Percentiles rank a stretch among this genome's conserved stretches.
These are phyloP conservation scores for Kwoniella shandongensis DNA, from an alignment of 768 basidiomycete genomes.

Conservation along the genomic window DNA sequence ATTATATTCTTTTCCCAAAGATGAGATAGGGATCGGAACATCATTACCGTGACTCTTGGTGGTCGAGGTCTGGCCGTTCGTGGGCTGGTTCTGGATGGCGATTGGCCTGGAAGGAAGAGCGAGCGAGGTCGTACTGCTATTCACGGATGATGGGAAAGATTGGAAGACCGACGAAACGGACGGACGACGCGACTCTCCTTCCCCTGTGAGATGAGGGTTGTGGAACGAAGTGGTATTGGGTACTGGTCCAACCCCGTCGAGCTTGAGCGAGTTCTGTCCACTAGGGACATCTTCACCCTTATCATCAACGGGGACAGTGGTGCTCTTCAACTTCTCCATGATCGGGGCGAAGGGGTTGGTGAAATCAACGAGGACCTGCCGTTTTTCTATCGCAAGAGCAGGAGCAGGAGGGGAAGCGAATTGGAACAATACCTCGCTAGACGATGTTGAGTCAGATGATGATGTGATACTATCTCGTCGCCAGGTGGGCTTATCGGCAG, in stretches of 20 bases:
- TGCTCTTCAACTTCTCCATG: not conserved
- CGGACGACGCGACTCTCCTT: too few relatives aligned
- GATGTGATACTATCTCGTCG: not conserved
- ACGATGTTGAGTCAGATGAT: not conserved
- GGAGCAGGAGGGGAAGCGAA: not conserved
- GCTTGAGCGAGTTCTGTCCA: too few relatives aligned
- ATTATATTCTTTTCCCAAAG: not conserved
- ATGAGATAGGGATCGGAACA: too few relatives aligned
- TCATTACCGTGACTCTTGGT: too few relatives aligned
- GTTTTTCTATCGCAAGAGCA: not conserved
- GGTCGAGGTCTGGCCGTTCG: too few relatives aligned
- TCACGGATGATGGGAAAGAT: constrained; percentile 6
- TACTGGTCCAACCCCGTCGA: too few relatives aligned
- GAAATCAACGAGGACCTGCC: constrained; percentile 14
- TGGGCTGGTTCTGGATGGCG: too few relatives aligned
- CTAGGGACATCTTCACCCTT: not conserved
- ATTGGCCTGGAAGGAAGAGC: not conserved
- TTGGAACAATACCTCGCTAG: constrained; percentile 6
- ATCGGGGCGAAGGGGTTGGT: constrained; percentile 1
- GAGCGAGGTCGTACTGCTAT: constrained; percentile 5
- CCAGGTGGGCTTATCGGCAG: not conserved
- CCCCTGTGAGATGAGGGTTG: not conserved
- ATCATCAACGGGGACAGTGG: not conserved
- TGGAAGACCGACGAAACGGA: not conserved
- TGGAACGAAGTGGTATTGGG: too few relatives aligned